Conservation (phyloP, 2,329 filamentous ascomycete species). For the Arthrobotrys sinensis region DNA sequence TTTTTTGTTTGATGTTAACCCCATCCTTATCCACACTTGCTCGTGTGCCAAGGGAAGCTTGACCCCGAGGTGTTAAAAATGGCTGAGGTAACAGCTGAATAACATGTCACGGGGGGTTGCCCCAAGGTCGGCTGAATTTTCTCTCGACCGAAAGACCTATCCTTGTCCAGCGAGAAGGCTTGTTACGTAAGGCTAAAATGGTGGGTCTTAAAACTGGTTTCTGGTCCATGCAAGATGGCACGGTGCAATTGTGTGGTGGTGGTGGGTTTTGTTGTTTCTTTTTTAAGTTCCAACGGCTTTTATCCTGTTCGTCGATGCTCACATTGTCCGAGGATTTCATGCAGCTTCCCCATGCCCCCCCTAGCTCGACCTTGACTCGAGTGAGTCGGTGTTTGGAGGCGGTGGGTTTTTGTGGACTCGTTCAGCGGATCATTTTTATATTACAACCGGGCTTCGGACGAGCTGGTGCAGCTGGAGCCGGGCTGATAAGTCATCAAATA, state of each 20-base stretch:
- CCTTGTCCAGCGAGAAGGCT: constrained; percentile 30
- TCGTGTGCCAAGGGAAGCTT: constrained; percentile 55
- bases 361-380: constrained; percentile 9
- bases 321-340: constrained; percentile 25
- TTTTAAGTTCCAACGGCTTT: constrained; percentile 38
- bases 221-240: constrained; percentile 40
- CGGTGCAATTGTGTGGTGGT: constrained; percentile 3
- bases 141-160: constrained; percentile 53
- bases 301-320: constrained; percentile 35
- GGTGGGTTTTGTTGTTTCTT: constrained; percentile 18
- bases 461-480: constrained; percentile 12
- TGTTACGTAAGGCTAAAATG: constrained; percentile 58
- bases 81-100: constrained; percentile 59
- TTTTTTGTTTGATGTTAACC: background rate
- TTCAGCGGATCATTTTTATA: constrained; percentile 28
- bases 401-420: constrained; percentile 2
- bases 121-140: constrained; percentile 16
- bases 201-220: constrained; percentile 10
- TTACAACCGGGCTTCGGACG: constrained; percentile 27
- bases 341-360: constrained; percentile 20
- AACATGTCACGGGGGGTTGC: constrained; percentile 38
- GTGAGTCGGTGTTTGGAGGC: constrained; percentile 32
- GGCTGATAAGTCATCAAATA: constrained; percentile 58
- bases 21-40: background rate
- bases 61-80: constrained; percentile 28